A percentile compares a stretch with the other conserved stretches of the same genome.
Conservation (phyloP, 2,329 filamentous ascomycete species). For the Trichoderma brevicompactum region DNA sequence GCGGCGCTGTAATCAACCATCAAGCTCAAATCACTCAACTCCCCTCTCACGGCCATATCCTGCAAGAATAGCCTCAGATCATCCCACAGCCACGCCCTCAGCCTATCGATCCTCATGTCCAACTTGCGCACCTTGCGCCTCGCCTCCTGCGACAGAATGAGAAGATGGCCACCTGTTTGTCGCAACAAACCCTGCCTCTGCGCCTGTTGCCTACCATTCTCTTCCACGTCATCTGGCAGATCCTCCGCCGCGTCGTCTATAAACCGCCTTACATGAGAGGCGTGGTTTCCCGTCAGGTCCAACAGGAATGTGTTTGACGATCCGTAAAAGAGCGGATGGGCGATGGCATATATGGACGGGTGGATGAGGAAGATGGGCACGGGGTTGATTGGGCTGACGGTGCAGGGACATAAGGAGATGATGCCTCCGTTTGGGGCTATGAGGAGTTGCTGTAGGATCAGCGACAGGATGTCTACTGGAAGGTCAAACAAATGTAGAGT, state of each 20-base stretch:
- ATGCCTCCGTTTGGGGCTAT: slow-evolving; percentile 30
- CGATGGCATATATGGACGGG: slow-evolving; percentile 41
- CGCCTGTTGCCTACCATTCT: background rate
- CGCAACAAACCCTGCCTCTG: slow-evolving; percentile 14
- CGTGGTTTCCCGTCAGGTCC: slow-evolving; percentile 38
- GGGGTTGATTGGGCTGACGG: slow-evolving; percentile 33
- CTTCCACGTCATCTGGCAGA: slow-evolving; percentile 29
- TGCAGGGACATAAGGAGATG: slow-evolving; percentile 40
- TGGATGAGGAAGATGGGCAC: slow-evolving; percentile 42
- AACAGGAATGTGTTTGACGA: slow-evolving; percentile 39
- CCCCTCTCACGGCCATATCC: slow-evolving; percentile 42
- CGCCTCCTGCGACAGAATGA: slow-evolving; percentile 36
- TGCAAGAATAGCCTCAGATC: slow-evolving; percentile 38
- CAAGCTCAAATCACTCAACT: slow-evolving; percentile 36
- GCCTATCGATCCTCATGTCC: slow-evolving; percentile 38
- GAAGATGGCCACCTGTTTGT: slow-evolving; percentile 4
- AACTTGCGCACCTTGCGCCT: slow-evolving; percentile 38
- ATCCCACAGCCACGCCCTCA: slow-evolving; percentile 41
- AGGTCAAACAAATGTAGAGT: slow-evolving; percentile 42
- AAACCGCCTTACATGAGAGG: slow-evolving; percentile 36
- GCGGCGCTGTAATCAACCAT: slow-evolving; percentile 15
- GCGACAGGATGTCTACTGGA: slow-evolving; percentile 41
- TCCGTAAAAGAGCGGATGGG: slow-evolving; percentile 41
- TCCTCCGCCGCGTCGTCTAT: slow-evolving; percentile 33
- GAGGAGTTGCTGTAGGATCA: slow-evolving; percentile 41